Evolutionary conservation across 1,284 basidiomycete genomes (phyloP), one percentile per base, ranked within the genome.

Genomic region (Cryptococcus sp.): DNA sequence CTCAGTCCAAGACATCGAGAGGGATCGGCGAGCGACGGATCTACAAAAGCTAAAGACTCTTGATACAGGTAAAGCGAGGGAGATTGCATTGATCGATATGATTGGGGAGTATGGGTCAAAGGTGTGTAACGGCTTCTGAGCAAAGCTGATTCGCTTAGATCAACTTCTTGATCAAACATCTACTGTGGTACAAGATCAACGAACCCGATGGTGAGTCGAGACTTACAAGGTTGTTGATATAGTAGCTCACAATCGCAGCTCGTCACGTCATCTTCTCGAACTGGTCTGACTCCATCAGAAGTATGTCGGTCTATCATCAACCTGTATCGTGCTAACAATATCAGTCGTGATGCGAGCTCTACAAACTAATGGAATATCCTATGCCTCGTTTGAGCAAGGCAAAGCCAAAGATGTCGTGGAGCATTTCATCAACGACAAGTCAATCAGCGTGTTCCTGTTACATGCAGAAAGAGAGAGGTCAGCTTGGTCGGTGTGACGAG

Each of bases 251-350:
- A 30, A 13, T 41, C 8, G 13, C 47, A 55, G 61, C 68, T 51
- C 70, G 74, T 4, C 72, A 77, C 51, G 71, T 76, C 50, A 68
- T 77, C 46, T 74, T 77, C 58, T 72, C 71, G 8, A 76, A 77
- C 50, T 72, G 74, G 69, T 67, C 62, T 2, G 73, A 76, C 57
- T 66, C 65, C 53, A 58, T 74, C 14, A 65, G 60, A 54, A 74
- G 66, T 74, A 52, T 66, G 70, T 57, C 41, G 49, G 37, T 46
- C 10, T 42, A 10, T 7, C 30, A 23, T 53, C 5, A 5, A 34
- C 31, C 30, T 50, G 42, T 14, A 15, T 45, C 46, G 14, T 10
- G 51, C 30, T 46, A 59, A 55, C 62, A 13, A 13, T 52, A 13
- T 41, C 50, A 65, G 73, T 77, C 57, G 76, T 76, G 7, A 68